Evolutionary conservation across 1,139 yeast genomes (phyloP).

Genomic region (Petasospora fabianii): DNA sequence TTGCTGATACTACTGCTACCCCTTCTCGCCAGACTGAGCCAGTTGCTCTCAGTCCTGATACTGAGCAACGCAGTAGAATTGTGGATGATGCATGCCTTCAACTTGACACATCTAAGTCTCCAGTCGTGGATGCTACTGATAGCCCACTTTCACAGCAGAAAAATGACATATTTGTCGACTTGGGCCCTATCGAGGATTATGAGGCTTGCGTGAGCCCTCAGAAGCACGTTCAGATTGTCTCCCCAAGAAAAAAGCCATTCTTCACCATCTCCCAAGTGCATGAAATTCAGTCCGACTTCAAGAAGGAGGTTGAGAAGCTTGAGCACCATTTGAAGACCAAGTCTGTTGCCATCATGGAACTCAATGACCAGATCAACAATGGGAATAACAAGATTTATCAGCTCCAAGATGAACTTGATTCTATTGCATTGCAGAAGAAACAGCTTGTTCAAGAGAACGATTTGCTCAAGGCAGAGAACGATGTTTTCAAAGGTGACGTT

Average conservation of each 20-base stretch:
- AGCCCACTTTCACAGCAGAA: slow-evolving; percentile 24
- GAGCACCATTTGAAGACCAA: slow-evolving; percentile 51
- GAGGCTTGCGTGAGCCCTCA: slow-evolving; percentile 14
- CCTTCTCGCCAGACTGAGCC: slow-evolving; percentile 45
- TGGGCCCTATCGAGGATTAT: slow-evolving; percentile 14
- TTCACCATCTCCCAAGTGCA: slow-evolving; percentile 39
- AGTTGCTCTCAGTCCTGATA: slow-evolving; percentile 39
- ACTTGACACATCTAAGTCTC: slow-evolving; percentile 27
- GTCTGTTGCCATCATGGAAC: slow-evolving; percentile 33
- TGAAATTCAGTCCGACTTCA: slow-evolving; percentile 51
- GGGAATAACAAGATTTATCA: slow-evolving; percentile 23
- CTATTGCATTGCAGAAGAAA: slow-evolving; percentile 26
- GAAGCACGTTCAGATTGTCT: slow-evolving; percentile 8
- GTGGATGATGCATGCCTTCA: slow-evolving; percentile 25
- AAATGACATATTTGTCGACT: slow-evolving; percentile 6
- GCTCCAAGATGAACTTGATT: slow-evolving; percentile 27
- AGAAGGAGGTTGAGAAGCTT: slow-evolving; percentile 51
- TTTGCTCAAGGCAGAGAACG: slow-evolving; percentile 26
- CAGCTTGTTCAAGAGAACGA: slow-evolving; percentile 27
- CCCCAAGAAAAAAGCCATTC: slow-evolving; percentile 27
- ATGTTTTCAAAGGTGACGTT: slow-evolving; percentile 25
- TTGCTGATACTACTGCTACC: slow-evolving; percentile 24
- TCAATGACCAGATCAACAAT: slow-evolving; percentile 26
- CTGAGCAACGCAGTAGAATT: slow-evolving; percentile 37
- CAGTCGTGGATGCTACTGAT: slow-evolving; percentile 23